phyloP scores from a whole-genome alignment of 1,139 yeast species.

The Geotrichum carabidarum region DNA sequence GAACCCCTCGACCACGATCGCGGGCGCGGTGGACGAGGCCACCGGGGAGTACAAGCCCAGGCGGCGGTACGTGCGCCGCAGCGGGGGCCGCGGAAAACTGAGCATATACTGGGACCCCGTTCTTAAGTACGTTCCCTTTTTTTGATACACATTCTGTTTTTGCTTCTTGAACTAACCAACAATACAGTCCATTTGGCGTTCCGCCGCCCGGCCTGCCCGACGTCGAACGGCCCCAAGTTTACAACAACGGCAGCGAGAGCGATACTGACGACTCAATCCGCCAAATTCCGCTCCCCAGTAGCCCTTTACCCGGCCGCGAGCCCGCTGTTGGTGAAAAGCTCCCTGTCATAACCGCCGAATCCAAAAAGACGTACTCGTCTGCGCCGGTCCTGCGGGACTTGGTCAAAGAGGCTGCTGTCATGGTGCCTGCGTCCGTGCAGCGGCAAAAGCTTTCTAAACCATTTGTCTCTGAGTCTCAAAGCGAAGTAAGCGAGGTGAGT shows the following conservation, averaged over 20 bases:
- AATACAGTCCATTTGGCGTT: conserved; percentile 29
- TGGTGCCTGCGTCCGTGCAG: conserved; percentile 27
- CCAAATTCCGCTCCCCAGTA: conserved; percentile 27
- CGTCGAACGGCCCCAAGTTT: conserved; percentile 14
- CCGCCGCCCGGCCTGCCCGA: conserved; percentile 29
- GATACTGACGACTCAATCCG: conserved; percentile 25
- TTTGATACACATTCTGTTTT: too few relatives aligned
- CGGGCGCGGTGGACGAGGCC: conserved; percentile 2
- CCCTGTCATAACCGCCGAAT: conserved; percentile 18
- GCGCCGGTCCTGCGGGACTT: conserved; percentile 29
- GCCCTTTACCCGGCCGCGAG: conserved; percentile 18
- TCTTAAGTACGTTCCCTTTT: conserved; percentile 10
- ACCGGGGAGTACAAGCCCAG: conserved; percentile 7
- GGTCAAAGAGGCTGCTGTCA: conserved; percentile 24
- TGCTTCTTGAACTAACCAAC: too few relatives aligned
- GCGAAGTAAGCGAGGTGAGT: background rate
- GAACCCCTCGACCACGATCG: background rate
- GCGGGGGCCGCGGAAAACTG: conserved; percentile 21
- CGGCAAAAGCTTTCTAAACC: conserved; percentile 12
- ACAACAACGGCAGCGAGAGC: conserved; percentile 20
- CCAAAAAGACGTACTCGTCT: conserved; percentile 27
- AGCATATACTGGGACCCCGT: conserved; percentile 32
- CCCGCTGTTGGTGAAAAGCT: conserved; percentile 1
- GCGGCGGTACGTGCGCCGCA: conserved; percentile 16
- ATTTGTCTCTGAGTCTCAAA: background rate